A percentile compares a stretch with the other conserved stretches of the same genome.
Evolutionary conservation across 2,329 filamentous ascomycete species (phyloP).

Genomic region (Elsinoe perseae): DNA sequence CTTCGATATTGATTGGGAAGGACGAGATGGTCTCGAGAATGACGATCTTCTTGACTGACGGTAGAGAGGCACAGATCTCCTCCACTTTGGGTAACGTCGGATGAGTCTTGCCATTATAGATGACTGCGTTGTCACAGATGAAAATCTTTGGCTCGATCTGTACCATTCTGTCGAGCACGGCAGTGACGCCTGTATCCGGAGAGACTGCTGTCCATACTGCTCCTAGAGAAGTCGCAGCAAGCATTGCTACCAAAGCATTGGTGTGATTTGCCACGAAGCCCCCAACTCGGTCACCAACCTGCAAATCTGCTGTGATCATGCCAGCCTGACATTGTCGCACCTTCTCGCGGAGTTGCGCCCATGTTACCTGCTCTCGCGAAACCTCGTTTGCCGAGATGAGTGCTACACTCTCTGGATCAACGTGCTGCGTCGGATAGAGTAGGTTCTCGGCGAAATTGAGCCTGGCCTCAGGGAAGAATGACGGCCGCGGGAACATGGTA

Average conservation of each 20-base stretch:
- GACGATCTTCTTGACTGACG: constrained; percentile 61
- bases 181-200: constrained; percentile 84
- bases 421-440: constrained; percentile 60
- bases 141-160: constrained; percentile 79
- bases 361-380: constrained; percentile 57
- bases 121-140: constrained; percentile 78
- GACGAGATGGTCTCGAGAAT: constrained; percentile 46
- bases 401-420: constrained; percentile 56
- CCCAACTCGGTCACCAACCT: constrained; percentile 54
- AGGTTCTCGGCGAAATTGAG: constrained; percentile 96
- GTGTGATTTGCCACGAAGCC: constrained; percentile 84
- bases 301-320: constrained; percentile 59
- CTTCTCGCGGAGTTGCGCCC: constrained; percentile 70
- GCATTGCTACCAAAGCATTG: constrained; percentile 79
- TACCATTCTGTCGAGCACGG: constrained; percentile 75
- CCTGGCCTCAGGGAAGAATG: constrained; percentile 70
- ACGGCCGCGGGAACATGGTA: constrained; percentile 75
- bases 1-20: neutral
- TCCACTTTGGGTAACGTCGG: constrained; percentile 68
- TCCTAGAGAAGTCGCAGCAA: constrained; percentile 73
- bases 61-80: constrained; percentile 64
- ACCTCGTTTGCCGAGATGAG: constrained; percentile 77
- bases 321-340: constrained; percentile 67
- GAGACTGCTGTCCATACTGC: constrained; percentile 91
- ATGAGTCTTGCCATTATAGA: constrained; percentile 89